Base-by-base conservation (phyloP, 345 rosid genomes). In the Sisymbrium altissimum region DNA sequence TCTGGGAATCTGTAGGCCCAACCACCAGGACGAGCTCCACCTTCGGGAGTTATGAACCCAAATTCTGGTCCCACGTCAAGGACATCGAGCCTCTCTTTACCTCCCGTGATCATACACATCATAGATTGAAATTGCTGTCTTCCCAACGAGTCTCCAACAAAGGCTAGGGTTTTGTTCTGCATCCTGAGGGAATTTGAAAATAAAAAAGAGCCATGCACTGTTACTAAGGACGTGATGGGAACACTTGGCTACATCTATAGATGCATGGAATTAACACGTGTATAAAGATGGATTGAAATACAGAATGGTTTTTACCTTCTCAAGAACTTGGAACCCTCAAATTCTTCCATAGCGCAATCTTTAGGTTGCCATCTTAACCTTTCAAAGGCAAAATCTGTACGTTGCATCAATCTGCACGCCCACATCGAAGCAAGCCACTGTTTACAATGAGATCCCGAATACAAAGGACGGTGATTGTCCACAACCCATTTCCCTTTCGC, bases 401-500 rank as follows among this genome's bases (percentile, higher is more conserved):
- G 95, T 73, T 89, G 93, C 82, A 86, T 94, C 82, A 89, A 77
- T 75, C 88, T 84, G 78, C 98, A 91, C 18, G 98, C 96, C 98
- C 98, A 94, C 97, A 87, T 91, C 19, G 63, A 64, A 23, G 98
- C 90, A 68, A 94, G 86, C 98, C 97, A 94, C 48, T 83, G 92
- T 79, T 91, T 94, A 79, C 98, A 91, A 53, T 60, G 73, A 68
- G 79, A 80, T 56, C 98, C 98, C 14, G 97, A 89, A 80, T 94
- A 94, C 54, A 90, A 59, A 59, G 90, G 92, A 61, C 84, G 83
- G 35, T 54, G 73, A 25, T 85, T 84, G 80, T 94, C 98, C 68
- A 87, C 76, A 41, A 91, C 89, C 98, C 98, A 94, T 80, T 88
- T 91, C 65, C 98, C 98, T 78, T 88, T 87, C 15, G 95, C 95